phyloP scores from a whole-genome alignment of 2,329 filamentous ascomycete genomes.

The Talaromyces piceae region DNA sequence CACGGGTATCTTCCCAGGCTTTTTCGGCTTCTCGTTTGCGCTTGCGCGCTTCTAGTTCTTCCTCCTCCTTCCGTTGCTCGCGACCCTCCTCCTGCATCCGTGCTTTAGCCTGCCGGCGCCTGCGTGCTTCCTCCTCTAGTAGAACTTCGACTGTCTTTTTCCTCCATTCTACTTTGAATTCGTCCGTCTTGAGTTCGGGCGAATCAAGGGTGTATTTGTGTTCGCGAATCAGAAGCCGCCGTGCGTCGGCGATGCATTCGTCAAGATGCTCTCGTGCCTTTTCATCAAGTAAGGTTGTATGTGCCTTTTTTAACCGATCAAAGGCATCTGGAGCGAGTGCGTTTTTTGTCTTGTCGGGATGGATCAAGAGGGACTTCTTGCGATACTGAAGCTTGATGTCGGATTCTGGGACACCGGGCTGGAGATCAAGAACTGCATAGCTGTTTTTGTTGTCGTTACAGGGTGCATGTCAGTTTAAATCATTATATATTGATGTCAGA shows the following conservation, averaged over 20 bases:
- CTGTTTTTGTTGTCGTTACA: slow-evolving; percentile 31
- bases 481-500: background rate
- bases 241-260: slow-evolving; percentile 91
- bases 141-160: slow-evolving; percentile 85
- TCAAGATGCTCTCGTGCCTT: slow-evolving; percentile 81
- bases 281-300: slow-evolving; percentile 85
- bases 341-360: slow-evolving; percentile 96
- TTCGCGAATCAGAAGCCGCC: slow-evolving; percentile 89
- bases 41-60: slow-evolving; percentile 72
- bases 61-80: slow-evolving; percentile 76
- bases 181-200: slow-evolving; percentile 69
- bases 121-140: slow-evolving; percentile 82
- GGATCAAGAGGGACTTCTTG: slow-evolving; percentile 97
- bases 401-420: slow-evolving; percentile 88
- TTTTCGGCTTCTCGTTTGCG: slow-evolving; percentile 86
- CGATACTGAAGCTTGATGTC: slow-evolving; percentile 94
- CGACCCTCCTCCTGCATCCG: slow-evolving; percentile 95
- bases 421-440: slow-evolving; percentile 91
- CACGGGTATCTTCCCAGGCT: slow-evolving; percentile 89
- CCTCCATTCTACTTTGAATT: slow-evolving; percentile 79
- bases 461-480: background rate
- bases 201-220: slow-evolving; percentile 88
- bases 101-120: slow-evolving; percentile 78
- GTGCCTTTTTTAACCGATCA: slow-evolving; percentile 91
- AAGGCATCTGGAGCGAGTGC: slow-evolving; percentile 88